These are phyloP conservation scores for Leptographium galeiforme DNA, from an alignment of 2,329 filamentous ascomycete genomes.

Conservation along the genomic window DNA sequence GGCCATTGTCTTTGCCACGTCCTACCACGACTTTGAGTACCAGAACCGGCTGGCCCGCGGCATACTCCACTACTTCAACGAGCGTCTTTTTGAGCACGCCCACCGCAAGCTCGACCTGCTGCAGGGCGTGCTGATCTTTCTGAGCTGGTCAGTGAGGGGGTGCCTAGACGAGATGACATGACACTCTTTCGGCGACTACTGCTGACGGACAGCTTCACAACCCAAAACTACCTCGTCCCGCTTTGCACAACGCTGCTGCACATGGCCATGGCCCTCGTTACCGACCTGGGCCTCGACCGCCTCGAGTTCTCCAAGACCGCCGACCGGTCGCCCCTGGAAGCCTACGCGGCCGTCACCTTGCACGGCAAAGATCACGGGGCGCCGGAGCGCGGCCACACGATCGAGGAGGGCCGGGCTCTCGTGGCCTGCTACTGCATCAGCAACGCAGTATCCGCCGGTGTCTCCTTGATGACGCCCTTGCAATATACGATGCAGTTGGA, in stretches of 20 bases:
- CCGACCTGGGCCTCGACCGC: slow-evolving; percentile 13
- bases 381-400: slow-evolving; percentile 8
- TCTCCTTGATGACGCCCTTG: slow-evolving; percentile 25
- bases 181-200: not conserved
- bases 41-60: slow-evolving; percentile 9
- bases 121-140: slow-evolving; percentile 11
- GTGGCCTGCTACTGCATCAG: slow-evolving; percentile 29
- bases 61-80: slow-evolving; percentile 9
- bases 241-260: slow-evolving; percentile 12
- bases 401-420: slow-evolving; percentile 28
- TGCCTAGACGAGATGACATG: not conserved
- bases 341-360: slow-evolving; percentile 5
- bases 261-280: slow-evolving; percentile 11
- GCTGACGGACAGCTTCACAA: slow-evolving; percentile 4
- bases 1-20: slow-evolving; percentile 12
- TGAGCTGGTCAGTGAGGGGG: slow-evolving; percentile 7
- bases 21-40: slow-evolving; percentile 11
- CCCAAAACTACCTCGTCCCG: slow-evolving; percentile 10
- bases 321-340: slow-evolving; percentile 8
- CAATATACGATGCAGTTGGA: slow-evolving; percentile 22
- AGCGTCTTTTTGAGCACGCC: slow-evolving; percentile 9
- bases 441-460: slow-evolving; percentile 13
- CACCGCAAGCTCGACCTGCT: slow-evolving; percentile 9
- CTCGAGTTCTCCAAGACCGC: slow-evolving; percentile 5
- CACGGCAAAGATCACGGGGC: slow-evolving; percentile 5